Base-by-base conservation (phyloP, 2,329 filamentous ascomycete species). In the Xylariaceae sp. region DNA sequence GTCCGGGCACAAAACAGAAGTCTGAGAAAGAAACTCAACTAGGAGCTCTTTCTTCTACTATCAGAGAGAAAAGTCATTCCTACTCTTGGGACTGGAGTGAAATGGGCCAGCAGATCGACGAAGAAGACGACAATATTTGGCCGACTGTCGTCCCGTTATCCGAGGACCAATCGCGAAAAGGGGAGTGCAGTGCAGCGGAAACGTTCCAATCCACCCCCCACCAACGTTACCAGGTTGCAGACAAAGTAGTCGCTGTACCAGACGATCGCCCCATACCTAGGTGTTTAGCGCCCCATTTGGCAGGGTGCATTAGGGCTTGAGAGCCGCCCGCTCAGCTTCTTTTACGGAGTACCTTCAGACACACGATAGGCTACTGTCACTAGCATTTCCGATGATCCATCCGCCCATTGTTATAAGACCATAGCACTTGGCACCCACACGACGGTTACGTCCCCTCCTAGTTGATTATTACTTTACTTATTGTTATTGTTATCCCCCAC, bases 281-380 rank as follows among this genome's bases (percentile, higher is more conserved):
- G n/a, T n/a, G n/a, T n/a, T n/a, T n/a, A 42, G 46, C 49, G 44
- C 48, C 39, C 22, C 36, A 49, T 42, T 49, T 49, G 49, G 51
- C 47, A 52, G 41, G 41, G 41, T 54, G 46, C 49, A 50, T 52
- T 46, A 47, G 44, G 47, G 42, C 47, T 45, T 32, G 23, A 41
- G 40, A 46, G 22, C 35, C 40, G 45, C 46, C 40, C 35, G 46
- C 40, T 44, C 46, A 12, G 27, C 27, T 16, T 39, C 16, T 40
- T 40, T 27, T 40, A 40, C 22, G 12, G n/a, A n/a, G n/a, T n/a
- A 20, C 34, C 34, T 36, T 3, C 10, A 36, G 11, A 17, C n/a
- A 16, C 34, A 17, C 34, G 14, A 32, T 12, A 32, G 16, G 16
- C 27, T n/a, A n/a, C n/a, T n/a, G n/a, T n/a, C n/a, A n/a, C 27